Evolutionary conservation across 768 basidiomycete genomes (phyloP).

Genomic region (Lentinula lateritia): DNA sequence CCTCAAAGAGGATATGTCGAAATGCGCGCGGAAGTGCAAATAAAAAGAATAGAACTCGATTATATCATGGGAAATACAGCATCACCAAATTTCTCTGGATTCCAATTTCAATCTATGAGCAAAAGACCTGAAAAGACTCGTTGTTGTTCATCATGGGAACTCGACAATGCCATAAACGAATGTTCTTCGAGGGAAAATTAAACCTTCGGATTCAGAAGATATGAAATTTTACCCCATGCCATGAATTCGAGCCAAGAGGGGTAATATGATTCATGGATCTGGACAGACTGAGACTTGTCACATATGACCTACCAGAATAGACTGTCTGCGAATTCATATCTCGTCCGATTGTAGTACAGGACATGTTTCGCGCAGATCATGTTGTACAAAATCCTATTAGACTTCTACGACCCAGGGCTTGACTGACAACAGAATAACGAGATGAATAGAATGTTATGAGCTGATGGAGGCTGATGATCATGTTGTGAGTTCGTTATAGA

Average conservation of each 20-base stretch:
- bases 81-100: not conserved
- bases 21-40: not conserved
- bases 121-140: not conserved
- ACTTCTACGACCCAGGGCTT: too few relatives aligned
- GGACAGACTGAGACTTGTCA: not conserved
- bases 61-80: not conserved
- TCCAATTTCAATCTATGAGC: not conserved
- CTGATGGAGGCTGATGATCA: not conserved
- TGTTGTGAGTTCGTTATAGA: not conserved
- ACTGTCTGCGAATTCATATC: too few relatives aligned
- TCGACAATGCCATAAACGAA: not conserved
- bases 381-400: too few relatives aligned
- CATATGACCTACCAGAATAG: not conserved
- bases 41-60: not conserved
- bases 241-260: not conserved
- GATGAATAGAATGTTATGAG: not conserved
- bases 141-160: not conserved
- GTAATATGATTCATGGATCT: not conserved
- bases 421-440: too few relatives aligned
- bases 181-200: not conserved
- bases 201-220: not conserved
- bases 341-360: too few relatives aligned
- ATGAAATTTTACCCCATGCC: not conserved
- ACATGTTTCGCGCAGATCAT: too few relatives aligned
- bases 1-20: not conserved